Evolutionary conservation across 2,329 filamentous ascomycete genomes (phyloP).

Genomic region (Aspergillus terreus): DNA sequence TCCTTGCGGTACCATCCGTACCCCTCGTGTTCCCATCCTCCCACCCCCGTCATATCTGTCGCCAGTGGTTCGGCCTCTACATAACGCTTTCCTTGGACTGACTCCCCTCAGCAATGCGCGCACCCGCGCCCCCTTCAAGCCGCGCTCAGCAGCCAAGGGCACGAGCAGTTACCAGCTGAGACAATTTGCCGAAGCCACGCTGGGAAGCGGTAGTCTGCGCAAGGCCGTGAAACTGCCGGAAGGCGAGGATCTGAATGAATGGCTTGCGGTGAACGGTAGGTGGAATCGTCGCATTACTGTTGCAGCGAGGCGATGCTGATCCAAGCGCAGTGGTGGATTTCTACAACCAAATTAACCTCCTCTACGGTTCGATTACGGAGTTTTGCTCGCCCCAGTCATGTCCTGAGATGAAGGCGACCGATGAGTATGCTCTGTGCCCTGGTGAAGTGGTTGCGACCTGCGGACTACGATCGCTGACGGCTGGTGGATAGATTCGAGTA

Average conservation of each 20-base stretch:
- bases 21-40: constrained; percentile 20
- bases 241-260: constrained; percentile 96
- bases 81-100: constrained; percentile 38
- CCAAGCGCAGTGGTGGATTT: constrained; percentile 81
- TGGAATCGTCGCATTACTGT: constrained; percentile 18
- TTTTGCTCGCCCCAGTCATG: constrained; percentile 97
- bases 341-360: constrained; percentile 99
- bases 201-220: constrained; percentile 88
- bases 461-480: constrained; percentile 8
- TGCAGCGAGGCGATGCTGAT: not conserved
- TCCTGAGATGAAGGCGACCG: constrained; percentile 99
- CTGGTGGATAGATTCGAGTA: constrained; percentile 77
- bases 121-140: constrained; percentile 86
- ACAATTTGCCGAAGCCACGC: constrained; percentile 95
- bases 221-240: constrained; percentile 97
- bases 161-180: constrained; percentile 89
- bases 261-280: constrained; percentile 94
- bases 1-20: not conserved
- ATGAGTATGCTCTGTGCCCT: constrained; percentile 62
- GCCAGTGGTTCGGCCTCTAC: constrained; percentile 31
- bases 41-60: constrained; percentile 28
- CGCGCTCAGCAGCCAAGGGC: constrained; percentile 77
- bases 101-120: constrained; percentile 69
- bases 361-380: constrained; percentile 98
- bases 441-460: not conserved